Base-by-base conservation (phyloP, 2,329 filamentous ascomycete genomes). In the Daldinia sp. region DNA sequence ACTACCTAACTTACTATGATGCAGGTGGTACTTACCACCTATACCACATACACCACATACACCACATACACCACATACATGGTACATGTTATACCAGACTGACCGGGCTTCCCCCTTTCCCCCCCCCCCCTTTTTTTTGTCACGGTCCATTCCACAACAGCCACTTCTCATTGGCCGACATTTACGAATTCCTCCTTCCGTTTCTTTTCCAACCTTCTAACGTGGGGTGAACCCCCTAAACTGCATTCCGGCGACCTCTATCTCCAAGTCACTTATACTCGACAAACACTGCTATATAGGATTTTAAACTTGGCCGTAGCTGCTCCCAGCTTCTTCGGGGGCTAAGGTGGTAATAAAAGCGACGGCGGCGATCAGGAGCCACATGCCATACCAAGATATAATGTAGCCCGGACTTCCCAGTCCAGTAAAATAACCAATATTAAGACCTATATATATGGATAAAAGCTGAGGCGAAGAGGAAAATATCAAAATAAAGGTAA, bases 331-430 rank as follows among this genome's bases (percentile, higher is more conserved):
- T 30, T 58, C 35, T 30, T 64, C 64, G 9, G 64, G 58, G 10
- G 43, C 25, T 61, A 57, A 62, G 4, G 50, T 64, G 19, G 61
- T 49, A 41, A 67, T 57, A 61, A 57, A 67, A 27, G 61, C 53
- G n/a, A 53, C 58, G 32, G 51, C 52, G 19, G 52, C 45, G 10
- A 64, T 64, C 30, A 67, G 32, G 57, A 67, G 39, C 64, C 64
- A 67, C 57, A 67, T 67, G 10, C 64, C 61, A 37, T 67, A 61
- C 64, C 64, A 67, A 23, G 35, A 64, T 4, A 64, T 25, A 11
- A 67, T 19, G 25, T 53, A 61, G 4, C 64, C 64, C 2, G 34
- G 15, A 9, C 34, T 47, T 9, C 61, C 57, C 49, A 67, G 58
- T 1, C 53, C 41, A 15, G 35, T 58, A 27, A 63, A 61, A 27